Conservation (phyloP, 495 filamentous ascomycete genomes). For the Xylaria sp. region DNA sequence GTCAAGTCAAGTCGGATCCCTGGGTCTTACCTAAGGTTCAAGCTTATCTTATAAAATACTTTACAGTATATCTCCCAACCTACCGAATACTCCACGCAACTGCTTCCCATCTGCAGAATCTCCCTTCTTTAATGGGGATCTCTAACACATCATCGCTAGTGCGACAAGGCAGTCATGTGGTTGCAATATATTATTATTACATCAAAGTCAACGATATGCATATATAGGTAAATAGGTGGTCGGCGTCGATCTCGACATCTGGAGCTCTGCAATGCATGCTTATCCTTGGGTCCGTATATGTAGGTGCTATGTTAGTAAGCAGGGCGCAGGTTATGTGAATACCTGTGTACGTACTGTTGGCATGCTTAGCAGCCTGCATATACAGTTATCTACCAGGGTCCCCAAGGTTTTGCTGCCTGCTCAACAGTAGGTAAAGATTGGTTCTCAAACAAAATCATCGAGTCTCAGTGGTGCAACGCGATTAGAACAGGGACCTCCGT, state of each 20-base stretch:
- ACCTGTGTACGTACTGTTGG: not conserved
- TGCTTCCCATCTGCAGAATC: not conserved
- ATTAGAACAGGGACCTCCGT: conserved; percentile 5
- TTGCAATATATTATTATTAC: not conserved
- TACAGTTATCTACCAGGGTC: no score
- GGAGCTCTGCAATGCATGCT: not conserved
- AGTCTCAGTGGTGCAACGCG: not conserved
- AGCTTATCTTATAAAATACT: not conserved
- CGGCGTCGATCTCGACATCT: not conserved
- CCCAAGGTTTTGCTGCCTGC: conserved; percentile 3
- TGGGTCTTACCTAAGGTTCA: not conserved
- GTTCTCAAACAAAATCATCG: conserved; percentile 1
- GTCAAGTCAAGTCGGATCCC: no score
- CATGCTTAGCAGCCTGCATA: not conserved
- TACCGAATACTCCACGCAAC: not conserved
- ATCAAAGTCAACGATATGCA: not conserved
- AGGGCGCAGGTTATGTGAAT: not conserved
- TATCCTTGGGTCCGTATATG: no score
- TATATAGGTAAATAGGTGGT: not conserved
- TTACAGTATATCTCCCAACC: not conserved
- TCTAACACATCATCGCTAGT: not conserved
- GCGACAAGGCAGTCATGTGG: not conserved
- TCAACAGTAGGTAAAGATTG: not conserved
- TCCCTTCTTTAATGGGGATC: not conserved
- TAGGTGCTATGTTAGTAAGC: not conserved